Conservation (phyloP, 139 green algal genomes). For the Picochlorum costavermella region DNA sequence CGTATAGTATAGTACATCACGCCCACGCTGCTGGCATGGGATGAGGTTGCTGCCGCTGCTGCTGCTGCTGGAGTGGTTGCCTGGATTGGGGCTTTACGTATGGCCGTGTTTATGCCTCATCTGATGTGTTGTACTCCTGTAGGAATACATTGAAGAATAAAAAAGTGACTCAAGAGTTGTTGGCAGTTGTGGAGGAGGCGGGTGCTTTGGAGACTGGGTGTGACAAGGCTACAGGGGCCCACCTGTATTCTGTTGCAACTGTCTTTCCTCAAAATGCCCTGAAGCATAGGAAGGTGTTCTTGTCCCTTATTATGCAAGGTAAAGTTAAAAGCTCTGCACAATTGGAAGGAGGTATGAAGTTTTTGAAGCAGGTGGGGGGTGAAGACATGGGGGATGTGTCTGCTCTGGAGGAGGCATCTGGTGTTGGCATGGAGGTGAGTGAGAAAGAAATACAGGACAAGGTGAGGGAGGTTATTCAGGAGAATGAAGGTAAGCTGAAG, state of each 20-base stretch:
- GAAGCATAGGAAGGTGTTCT: constrained; percentile 56
- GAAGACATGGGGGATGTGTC: constrained; percentile 33
- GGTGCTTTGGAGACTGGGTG: constrained; percentile 46
- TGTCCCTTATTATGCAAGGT: constrained; percentile 56
- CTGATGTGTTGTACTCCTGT: constrained; percentile 2
- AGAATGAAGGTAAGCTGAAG: constrained; percentile 43
- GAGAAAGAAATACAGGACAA: constrained; percentile 55
- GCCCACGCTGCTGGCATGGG: no score
- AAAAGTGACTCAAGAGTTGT: constrained; percentile 61
- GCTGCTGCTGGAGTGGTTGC: no score
- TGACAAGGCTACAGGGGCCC: constrained; percentile 58
- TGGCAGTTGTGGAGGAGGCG: constrained; percentile 65
- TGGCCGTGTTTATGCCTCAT: no score
- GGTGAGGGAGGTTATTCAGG: constrained; percentile 45
- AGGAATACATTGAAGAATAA: constrained; percentile 65
- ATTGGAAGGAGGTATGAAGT: constrained; percentile 75
- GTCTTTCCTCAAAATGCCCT: constrained; percentile 79
- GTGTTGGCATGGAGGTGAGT: constrained; percentile 74
- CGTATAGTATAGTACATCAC: no score
- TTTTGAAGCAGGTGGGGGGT: constrained; percentile 52
- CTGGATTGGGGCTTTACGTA: no score
- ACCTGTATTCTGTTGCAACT: constrained; percentile 69
- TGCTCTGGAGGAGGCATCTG: constrained; percentile 54
- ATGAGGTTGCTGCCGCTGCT: background rate
- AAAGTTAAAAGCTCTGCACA: constrained; percentile 61